phyloP scores from a whole-genome alignment of 805 yeast species.

The Kazachstania psychrophila region DNA sequence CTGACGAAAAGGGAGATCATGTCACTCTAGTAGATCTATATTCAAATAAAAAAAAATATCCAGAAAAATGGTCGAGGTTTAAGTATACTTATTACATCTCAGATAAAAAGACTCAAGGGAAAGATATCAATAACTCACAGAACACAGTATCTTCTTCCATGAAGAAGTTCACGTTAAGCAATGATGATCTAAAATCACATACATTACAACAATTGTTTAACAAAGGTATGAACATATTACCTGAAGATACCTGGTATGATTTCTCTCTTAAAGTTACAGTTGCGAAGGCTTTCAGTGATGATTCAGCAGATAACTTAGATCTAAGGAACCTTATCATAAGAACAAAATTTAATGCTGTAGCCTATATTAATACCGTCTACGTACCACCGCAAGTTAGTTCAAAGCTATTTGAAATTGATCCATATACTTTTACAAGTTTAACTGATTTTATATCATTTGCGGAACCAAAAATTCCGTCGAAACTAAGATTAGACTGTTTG shows the following conservation, averaged over 20 bases:
- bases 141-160: constrained; percentile 23
- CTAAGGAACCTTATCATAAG: constrained; percentile 52
- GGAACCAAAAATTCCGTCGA: constrained; percentile 45
- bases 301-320: constrained; percentile 42
- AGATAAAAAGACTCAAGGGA: constrained; percentile 14
- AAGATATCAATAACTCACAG: constrained; percentile 10
- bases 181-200: constrained; percentile 46
- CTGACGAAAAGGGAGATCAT: constrained; percentile 32
- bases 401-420: constrained; percentile 60
- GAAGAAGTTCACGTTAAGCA: constrained; percentile 41
- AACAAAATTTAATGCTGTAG: constrained; percentile 58
- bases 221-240: constrained; percentile 47
- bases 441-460: constrained; percentile 63
- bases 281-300: constrained; percentile 64
- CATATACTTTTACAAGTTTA: constrained; percentile 57
- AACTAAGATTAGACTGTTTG: constrained; percentile 50
- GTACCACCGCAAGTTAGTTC: constrained; percentile 52
- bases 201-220: constrained; percentile 56
- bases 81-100: constrained; percentile 42
- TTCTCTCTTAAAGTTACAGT: constrained; percentile 52
- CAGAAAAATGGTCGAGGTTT: constrained; percentile 47
- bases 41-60: constrained; percentile 37
- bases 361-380: constrained; percentile 50
- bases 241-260: constrained; percentile 54
- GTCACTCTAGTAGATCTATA: constrained; percentile 40